phyloP scores from a whole-genome alignment of 2,329 filamentous ascomycete genomes.

The Cordyceps tenuipes region DNA sequence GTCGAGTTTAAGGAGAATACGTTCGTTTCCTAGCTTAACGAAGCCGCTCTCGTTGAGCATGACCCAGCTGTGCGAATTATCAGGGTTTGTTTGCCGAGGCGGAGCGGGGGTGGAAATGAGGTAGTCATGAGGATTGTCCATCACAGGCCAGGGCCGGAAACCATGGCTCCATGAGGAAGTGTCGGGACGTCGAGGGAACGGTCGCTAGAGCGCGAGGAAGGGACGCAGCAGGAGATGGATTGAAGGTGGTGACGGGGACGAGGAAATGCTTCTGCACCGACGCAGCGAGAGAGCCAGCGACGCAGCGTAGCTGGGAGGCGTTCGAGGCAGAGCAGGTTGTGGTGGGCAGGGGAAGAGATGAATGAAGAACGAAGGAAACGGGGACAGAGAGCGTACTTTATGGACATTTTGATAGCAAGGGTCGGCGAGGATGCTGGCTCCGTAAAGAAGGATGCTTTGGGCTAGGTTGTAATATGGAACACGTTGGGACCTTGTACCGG shows the following conservation, averaged over 20 bases:
- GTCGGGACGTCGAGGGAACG: constrained; percentile 13
- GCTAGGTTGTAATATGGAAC: constrained; percentile 10
- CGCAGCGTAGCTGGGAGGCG: constrained; percentile 16
- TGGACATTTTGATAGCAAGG: constrained; percentile 39
- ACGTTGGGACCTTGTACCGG: constrained; percentile 1
- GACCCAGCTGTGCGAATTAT: constrained; percentile 65
- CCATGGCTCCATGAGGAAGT: constrained; percentile 23
- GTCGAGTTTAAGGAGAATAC: constrained; percentile 70
- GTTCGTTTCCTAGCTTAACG: constrained; percentile 77
- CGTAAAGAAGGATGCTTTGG: constrained; percentile 15
- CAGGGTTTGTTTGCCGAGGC: constrained; percentile 36
- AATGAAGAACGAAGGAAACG: constrained; percentile 12
- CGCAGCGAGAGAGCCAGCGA: constrained; percentile 15
- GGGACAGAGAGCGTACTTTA: constrained; percentile 38
- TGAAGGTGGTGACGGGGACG: neutral
- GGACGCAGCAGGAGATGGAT: constrained; percentile 7
- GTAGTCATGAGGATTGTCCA: constrained; percentile 35
- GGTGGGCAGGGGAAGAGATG: constrained; percentile 9
- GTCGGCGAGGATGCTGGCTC: constrained; percentile 24
- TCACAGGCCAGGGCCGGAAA: constrained; percentile 26
- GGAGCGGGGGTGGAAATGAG: constrained; percentile 28
- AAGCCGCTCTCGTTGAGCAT: constrained; percentile 79
- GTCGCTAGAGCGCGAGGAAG: constrained; percentile 4
- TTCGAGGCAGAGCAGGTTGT: constrained; percentile 7
- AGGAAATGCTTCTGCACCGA: neutral